These are phyloP conservation scores for Candida yuanshanica DNA, from an alignment of 805 yeast species.

Conservation along the genomic window DNA sequence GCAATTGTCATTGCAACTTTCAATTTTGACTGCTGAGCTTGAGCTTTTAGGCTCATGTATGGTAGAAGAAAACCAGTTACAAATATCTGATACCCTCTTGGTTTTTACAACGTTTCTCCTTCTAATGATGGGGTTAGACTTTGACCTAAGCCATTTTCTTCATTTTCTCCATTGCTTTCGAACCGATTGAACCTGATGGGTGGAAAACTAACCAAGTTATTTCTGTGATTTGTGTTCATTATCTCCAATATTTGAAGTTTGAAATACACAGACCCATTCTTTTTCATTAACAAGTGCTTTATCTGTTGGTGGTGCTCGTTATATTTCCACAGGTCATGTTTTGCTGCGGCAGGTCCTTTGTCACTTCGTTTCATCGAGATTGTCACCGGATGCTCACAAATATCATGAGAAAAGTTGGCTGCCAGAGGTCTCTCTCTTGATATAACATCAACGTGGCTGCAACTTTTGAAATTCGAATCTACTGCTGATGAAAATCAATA, in stretches of 20 bases:
- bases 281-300: slow-evolving; percentile 65
- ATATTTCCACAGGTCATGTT: slow-evolving; percentile 81
- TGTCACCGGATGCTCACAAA: too few relatives aligned
- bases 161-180: slow-evolving; percentile 78
- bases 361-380: too few relatives aligned
- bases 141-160: slow-evolving; percentile 75
- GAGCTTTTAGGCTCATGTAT: slow-evolving; percentile 70
- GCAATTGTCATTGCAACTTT: slow-evolving; percentile 67
- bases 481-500: too few relatives aligned
- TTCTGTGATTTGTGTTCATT: slow-evolving; percentile 61
- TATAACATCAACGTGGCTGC: too few relatives aligned
- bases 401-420: too few relatives aligned
- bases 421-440: too few relatives aligned
- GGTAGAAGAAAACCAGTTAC: slow-evolving; percentile 61
- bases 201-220: too few relatives aligned
- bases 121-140: slow-evolving; percentile 77
- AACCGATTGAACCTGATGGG: slow-evolving; percentile 67
- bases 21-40: slow-evolving; percentile 65
- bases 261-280: slow-evolving; percentile 75
- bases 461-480: too few relatives aligned
- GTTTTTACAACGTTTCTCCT: slow-evolving; percentile 70
- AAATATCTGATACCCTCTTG: slow-evolving; percentile 54
- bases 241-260: slow-evolving; percentile 77
- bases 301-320: slow-evolving; percentile 82
- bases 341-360: too few relatives aligned